These are phyloP conservation scores for Trametes sanguinea DNA, from an alignment of 768 basidiomycete species.

Conservation along the genomic window DNA sequence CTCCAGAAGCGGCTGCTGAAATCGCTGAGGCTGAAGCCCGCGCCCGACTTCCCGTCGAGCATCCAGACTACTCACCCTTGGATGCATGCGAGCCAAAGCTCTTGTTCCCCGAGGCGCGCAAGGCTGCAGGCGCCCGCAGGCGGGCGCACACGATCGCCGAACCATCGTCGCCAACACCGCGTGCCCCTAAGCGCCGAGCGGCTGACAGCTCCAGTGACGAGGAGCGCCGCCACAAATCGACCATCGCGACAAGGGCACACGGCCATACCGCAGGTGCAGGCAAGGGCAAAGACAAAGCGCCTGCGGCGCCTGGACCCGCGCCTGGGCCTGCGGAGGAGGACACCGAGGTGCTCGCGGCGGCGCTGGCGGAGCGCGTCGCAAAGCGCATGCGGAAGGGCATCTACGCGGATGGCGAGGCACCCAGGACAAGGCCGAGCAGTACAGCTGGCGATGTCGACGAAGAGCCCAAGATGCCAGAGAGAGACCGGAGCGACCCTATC, in stretches of 20 bases:
- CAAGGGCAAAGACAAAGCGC: slow-evolving; percentile 1
- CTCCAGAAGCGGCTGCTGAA: slow-evolving; percentile 28
- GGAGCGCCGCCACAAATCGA: background rate
- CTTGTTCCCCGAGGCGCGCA: slow-evolving; percentile 50
- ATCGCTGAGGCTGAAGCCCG: slow-evolving; percentile 48
- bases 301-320: slow-evolving; percentile 2
- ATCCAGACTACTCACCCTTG: slow-evolving; percentile 66
- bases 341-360: slow-evolving; percentile 18
- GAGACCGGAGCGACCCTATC: slow-evolving; percentile 27
- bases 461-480: slow-evolving; percentile 21
- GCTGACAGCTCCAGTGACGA: slow-evolving; percentile 14
- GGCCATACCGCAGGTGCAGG: too few relatives aligned
- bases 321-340: slow-evolving; percentile 21
- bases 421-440: slow-evolving; percentile 24
- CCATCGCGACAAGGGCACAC: background rate
- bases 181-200: slow-evolving; percentile 3
- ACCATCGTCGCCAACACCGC: slow-evolving; percentile 11
- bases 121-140: slow-evolving; percentile 27
- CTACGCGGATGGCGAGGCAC: slow-evolving; percentile 13
- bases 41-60: slow-evolving; percentile 56
- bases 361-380: slow-evolving; percentile 20
- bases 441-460: background rate
- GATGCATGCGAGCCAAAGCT: slow-evolving; percentile 56
- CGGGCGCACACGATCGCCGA: slow-evolving; percentile 5
- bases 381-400: slow-evolving; percentile 20